Base-by-base conservation (phyloP, 129 eudicot species). In the Flaveria robusta region DNA sequence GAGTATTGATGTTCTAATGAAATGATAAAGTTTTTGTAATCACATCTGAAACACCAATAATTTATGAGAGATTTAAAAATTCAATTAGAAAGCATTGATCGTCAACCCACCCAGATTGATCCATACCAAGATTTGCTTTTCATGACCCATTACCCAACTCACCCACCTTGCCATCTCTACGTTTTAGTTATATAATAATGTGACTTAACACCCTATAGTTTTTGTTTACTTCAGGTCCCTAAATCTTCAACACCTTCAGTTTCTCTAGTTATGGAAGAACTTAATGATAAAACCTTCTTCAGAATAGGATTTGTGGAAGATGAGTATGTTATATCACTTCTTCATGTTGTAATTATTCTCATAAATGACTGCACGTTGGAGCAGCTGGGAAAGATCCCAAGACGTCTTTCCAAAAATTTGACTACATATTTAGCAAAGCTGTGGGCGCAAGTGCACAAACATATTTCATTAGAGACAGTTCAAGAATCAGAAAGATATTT, bases 181-280 rank as follows among this genome's bases (percentile, higher is more conserved):
- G 23, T 70, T 62, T 26, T 62, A 60, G 31, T 49, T 43, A 19
- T 72, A 63, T 63, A 71, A 46, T 31, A 71, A 46, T 31, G 55
- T 81, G 79, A 83, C 83, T 76, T 85, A 80, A 80, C 73, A 77
- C 81, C 71, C 68, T 27, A 45, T 84, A 92, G 97, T 86, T 77
- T 67, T 72, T 76, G 88, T 65, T 85, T 90, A 64, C 74, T 85
- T 76, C 98, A 92, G 98, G 88, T 70, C 56, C 74, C 82, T 59
- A 84, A 79, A 81, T 70, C 82, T 55, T 79, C 82, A 70, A 69
- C 71, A 72, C 66, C 81, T 46, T 71, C 74, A 59, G 15, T 83
- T 45, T 86, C 83, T 74, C 60, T 87, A 42, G 62, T 26, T 65
- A 47, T 16, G 8, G 81, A 84, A 39, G 71, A 78, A 72, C 42